Evolutionary conservation across 352 stramenopile species (phyloP).

Genomic region (Peronospora tabacina): DNA sequence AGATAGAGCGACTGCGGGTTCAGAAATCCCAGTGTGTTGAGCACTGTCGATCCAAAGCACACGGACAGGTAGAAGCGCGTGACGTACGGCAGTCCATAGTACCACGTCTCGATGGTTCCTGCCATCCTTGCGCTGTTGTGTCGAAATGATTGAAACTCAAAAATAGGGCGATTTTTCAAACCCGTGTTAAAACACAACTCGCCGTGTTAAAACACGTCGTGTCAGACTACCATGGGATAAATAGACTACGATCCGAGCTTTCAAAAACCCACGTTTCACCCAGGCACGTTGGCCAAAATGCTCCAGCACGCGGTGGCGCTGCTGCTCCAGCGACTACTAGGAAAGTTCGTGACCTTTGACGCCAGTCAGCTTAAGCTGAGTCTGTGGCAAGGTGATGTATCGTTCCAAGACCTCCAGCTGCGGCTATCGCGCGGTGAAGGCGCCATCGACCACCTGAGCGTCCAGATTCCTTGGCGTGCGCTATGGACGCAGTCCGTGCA

Average conservation of each 20-base stretch:
- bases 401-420: slow-evolving; percentile 75
- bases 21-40: slow-evolving; percentile 72
- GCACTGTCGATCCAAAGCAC: slow-evolving; percentile 74
- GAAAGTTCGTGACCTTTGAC: slow-evolving; percentile 86
- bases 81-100: slow-evolving; percentile 77
- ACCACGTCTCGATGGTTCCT: slow-evolving; percentile 75
- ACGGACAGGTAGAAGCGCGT: slow-evolving; percentile 81
- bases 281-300: too few relatives aligned
- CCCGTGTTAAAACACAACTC: too few relatives aligned
- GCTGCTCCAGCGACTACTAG: slow-evolving; percentile 80
- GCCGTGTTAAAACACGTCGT: too few relatives aligned
- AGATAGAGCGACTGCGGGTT: slow-evolving; percentile 80
- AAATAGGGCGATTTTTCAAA: too few relatives aligned
- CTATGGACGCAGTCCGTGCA: slow-evolving; percentile 80
- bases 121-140: slow-evolving; percentile 31
- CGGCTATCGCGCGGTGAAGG: slow-evolving; percentile 72
- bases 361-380: slow-evolving; percentile 76
- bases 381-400: slow-evolving; percentile 81
- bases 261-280: neutral
- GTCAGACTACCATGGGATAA: too few relatives aligned
- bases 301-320: slow-evolving; percentile 75
- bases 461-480: slow-evolving; percentile 81
- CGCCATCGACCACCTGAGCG: slow-evolving; percentile 62
- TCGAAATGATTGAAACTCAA: neutral
- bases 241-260: too few relatives aligned